Evolutionary conservation across 1,284 basidiomycete species (phyloP).

Genomic region (Quambalaria eucalypti): DNA sequence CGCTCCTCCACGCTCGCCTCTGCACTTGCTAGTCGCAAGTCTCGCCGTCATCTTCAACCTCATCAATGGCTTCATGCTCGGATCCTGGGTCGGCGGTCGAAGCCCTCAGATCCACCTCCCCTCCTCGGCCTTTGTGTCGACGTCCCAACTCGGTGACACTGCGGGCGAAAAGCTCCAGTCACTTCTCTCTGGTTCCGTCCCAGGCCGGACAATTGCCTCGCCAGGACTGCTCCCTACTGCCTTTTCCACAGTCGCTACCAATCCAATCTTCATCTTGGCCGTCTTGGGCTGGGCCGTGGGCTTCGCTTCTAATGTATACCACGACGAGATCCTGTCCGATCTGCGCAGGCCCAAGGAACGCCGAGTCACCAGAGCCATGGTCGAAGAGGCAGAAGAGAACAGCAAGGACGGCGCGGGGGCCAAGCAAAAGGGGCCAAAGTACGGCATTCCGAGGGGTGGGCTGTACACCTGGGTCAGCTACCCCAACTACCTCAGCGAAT

Average conservation of each 20-base stretch:
- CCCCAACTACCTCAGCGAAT: constrained; percentile 87
- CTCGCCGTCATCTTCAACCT: constrained; percentile 61
- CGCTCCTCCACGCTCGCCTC: constrained; percentile 67
- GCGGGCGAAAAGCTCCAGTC: not conserved
- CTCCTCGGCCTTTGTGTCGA: not conserved
- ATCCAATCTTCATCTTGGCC: constrained; percentile 57
- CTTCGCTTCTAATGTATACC: constrained; percentile 67
- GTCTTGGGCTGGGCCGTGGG: constrained; percentile 62
- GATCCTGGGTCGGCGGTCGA: constrained; percentile 52
- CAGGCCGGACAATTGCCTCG: not conserved
- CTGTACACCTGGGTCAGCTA: constrained; percentile 73
- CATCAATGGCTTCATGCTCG: constrained; percentile 64
- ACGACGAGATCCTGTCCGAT: constrained; percentile 78
- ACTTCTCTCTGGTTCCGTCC: not conserved
- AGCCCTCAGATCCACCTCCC: constrained; percentile 23
- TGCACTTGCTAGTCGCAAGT: constrained; percentile 62
- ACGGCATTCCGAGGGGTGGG: constrained; percentile 72
- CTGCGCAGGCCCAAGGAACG: constrained; percentile 49
- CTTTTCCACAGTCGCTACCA: constrained; percentile 5
- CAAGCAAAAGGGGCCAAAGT: constrained; percentile 51
- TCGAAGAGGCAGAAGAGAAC: not conserved
- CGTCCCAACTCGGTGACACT: not conserved
- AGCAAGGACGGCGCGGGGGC: constrained; percentile 12
- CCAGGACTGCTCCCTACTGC: constrained; percentile 6
- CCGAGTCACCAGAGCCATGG: not conserved